A percentile compares a stretch with the other conserved stretches of the same genome.
Evolutionary conservation across 495 filamentous ascomycete genomes (phyloP).

Genomic region (Sordaria brevicollis): DNA sequence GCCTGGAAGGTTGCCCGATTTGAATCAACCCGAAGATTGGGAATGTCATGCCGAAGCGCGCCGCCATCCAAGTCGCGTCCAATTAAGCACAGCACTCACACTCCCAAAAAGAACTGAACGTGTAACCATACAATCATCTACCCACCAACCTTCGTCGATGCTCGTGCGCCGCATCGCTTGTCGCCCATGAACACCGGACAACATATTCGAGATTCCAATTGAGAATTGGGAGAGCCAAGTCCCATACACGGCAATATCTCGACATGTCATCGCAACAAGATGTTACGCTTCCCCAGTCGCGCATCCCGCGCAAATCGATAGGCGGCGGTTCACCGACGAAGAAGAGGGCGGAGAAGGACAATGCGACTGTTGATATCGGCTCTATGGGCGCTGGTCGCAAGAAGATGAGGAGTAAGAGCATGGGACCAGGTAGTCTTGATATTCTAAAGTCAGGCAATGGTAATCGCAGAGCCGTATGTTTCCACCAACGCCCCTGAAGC

Average conservation of each 20-base stretch:
- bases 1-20: background rate
- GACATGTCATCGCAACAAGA: constrained; percentile 37
- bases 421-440: constrained; percentile 85
- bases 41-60: background rate
- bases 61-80: background rate
- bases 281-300: constrained; percentile 38
- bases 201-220: background rate
- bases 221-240: background rate
- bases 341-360: constrained; percentile 55
- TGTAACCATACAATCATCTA: background rate
- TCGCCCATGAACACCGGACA: background rate
- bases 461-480: constrained; percentile 67
- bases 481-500: background rate
- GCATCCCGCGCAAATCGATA: constrained; percentile 69
- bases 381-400: constrained; percentile 40
- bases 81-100: too few species aligned
- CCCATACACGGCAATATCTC: constrained; percentile 1
- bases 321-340: constrained; percentile 51
- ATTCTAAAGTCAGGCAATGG: constrained; percentile 65
- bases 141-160: background rate
- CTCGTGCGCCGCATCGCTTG: background rate
- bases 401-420: constrained; percentile 87
- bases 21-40: background rate
- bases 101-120: background rate
- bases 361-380: constrained; percentile 53